Base-by-base conservation (phyloP, 257 asterid genomes). In the Fraxinus quadrangulata region DNA sequence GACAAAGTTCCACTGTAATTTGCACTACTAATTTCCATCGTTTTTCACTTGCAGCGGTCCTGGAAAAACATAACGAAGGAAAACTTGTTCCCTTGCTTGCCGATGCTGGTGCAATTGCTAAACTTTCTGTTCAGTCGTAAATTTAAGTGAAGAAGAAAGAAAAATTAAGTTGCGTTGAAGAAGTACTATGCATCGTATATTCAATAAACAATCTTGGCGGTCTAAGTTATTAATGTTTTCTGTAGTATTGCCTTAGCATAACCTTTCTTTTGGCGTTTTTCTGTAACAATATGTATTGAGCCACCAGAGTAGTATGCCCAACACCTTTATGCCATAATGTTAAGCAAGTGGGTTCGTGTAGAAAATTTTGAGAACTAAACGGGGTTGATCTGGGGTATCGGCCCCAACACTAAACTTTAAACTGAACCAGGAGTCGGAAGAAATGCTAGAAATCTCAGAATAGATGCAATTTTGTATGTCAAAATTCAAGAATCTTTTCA, bases 81-180 rank as follows among this genome's bases (percentile, higher is more conserved):
- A 71, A 82, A 72, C 97, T 93, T 47, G 85, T 89, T 49, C 91
- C 91, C 0, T 71, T 93, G 86, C 93, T 93, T 14, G 81, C 39
- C 4, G 89, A 90, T 71, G 96, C 91, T 4, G 92, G 92, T 79
- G 98, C 92, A 10, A 26, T 89, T 66, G 73, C 84, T 12, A 88
- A 87, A 72, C 72, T 67, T 0, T 73, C 86, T 36, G 75, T 89
- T 61, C 77, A 80, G 82, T 21, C 73, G 19, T 87, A 49, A 77
- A 80, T 54, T 34, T 73, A 19, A 71, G 67, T 19, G n/a, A 28
- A 11, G 23, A 39, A 54, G 14, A 61, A 77, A 67, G 67, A n/a
- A 74, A 69, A 78, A 61, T 31, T 39, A 75, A 13, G 69, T 28
- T 28, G 42, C 7, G 37, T 7, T 54, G 42, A 54, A 54, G 0